Base-by-base conservation (phyloP, 148 eudicot species). In the Camellia granthamiana region DNA sequence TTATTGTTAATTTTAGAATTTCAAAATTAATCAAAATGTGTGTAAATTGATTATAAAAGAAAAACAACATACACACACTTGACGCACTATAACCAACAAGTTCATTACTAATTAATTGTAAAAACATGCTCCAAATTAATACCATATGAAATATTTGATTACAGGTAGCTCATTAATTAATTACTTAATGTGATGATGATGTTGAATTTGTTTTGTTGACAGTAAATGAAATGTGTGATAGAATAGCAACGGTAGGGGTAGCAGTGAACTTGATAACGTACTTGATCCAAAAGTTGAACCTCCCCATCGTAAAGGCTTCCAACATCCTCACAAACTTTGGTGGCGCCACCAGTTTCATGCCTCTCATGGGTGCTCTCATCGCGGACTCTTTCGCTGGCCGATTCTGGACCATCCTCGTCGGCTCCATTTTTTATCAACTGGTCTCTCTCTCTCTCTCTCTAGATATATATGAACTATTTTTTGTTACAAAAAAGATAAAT, bases 301-400 rank as follows among this genome's bases (percentile, higher is more conserved):
- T 93, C 88, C 95, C 97, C 0, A 83, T 91, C 41, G 95, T 93
- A 12, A 86, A 86, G 75, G 97, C 97, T 5, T 90, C 95, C 67
- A 93, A 93, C 72, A 91, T 89, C 7, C 86, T 93, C 74, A 86
- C 92, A 14, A 90, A 93, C 77, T 93, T 90, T 44, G 86, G 84
- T 21, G 97, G 97, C 65, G 84, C 93, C 0, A 77, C 92, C 4
- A 91, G 84, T 71, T 91, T 93, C 79, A 91, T 91, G 30, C 97
- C 97, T 10, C 84, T 93, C 0, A 49, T 93, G n/a, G 97, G 97
- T 19, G 97, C 95, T 78, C 67, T 91, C 55, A 69, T 91, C 6
- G 97, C 97, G 9, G 97, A 93, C 72, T 88, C 95, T 51, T 91
- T 71, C 69, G 92, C 92, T n/a, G 97, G 97, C 47, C 88, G 93